Percentiles rank a stretch among this genome's conserved stretches.
These are phyloP conservation scores for Sporothrix protearum DNA, from an alignment of 2,329 filamentous ascomycete genomes.

Conservation along the genomic window DNA sequence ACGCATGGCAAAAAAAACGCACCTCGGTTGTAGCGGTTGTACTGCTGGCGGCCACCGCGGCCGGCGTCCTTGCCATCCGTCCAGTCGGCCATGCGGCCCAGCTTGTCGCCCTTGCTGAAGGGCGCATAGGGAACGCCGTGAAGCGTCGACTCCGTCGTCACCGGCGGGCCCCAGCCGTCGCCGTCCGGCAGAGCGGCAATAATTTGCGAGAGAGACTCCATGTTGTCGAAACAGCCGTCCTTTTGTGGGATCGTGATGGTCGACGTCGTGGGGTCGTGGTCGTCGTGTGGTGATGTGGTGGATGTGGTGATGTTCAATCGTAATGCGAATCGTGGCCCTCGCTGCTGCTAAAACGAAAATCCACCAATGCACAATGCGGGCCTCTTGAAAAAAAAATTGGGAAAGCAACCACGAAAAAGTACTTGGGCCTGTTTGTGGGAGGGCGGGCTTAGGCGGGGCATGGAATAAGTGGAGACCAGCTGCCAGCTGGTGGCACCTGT, in stretches of 20 bases:
- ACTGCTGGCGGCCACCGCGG: constrained; percentile 76
- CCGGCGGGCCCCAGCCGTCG: constrained; percentile 82
- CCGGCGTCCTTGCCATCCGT: constrained; percentile 83
- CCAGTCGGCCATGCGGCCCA: constrained; percentile 99
- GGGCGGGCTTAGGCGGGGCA: constrained; percentile 14
- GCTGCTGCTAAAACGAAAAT: neutral
- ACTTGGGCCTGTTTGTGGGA: constrained; percentile 23
- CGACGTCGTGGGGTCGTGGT: neutral
- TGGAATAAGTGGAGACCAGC: neutral
- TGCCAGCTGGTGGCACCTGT: constrained; percentile 22
- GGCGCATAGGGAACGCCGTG: constrained; percentile 96
- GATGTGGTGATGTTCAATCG: neutral
- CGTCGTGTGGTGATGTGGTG: too few species aligned
- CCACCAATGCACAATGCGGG: neutral
- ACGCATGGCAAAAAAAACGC: constrained; percentile 31
- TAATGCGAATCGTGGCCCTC: neutral
- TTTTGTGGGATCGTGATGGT: neutral
- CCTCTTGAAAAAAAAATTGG: neutral
- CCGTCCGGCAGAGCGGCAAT: constrained; percentile 69
- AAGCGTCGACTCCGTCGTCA: constrained; percentile 80
- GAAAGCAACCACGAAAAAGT: neutral
- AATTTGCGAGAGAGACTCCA: constrained; percentile 51
- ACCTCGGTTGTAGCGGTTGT: constrained; percentile 93
- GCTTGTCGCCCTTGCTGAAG: constrained; percentile 97
- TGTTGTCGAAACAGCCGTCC: constrained; percentile 20